These are phyloP conservation scores for Lachnellula suecica DNA, from an alignment of 2,329 filamentous ascomycete species.

Conservation along the genomic window DNA sequence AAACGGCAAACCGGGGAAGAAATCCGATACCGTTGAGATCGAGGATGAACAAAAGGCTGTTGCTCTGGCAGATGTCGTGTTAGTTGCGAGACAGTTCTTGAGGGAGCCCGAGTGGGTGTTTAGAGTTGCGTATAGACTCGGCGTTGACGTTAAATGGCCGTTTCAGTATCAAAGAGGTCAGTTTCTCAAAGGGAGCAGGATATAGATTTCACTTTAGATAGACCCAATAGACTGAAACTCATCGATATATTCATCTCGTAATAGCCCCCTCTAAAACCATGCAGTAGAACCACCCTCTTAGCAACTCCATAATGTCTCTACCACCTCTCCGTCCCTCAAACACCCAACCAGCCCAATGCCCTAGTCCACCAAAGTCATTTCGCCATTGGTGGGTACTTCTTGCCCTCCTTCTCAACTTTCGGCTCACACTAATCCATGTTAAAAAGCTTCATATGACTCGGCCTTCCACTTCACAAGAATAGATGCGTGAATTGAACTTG, in stretches of 20 bases:
- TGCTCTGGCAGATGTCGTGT: slow-evolving; percentile 61
- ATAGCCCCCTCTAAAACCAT: neutral
- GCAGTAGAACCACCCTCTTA: neutral
- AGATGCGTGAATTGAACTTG: neutral
- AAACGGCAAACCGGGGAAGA: slow-evolving; percentile 36
- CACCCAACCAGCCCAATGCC: neutral
- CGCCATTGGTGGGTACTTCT: slow-evolving; percentile 53
- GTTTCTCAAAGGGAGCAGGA: slow-evolving; percentile 26
- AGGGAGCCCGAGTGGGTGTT: slow-evolving; percentile 80
- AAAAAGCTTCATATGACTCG: neutral
- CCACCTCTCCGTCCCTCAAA: neutral
- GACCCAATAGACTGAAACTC: neutral
- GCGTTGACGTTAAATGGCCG: slow-evolving; percentile 69
- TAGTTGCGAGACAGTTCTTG: slow-evolving; percentile 74
- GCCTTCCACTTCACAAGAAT: neutral
- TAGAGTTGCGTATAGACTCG: slow-evolving; percentile 69
- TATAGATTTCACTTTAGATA: slow-evolving; percentile 14
- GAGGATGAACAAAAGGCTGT: slow-evolving; percentile 36
- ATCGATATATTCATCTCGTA: neutral
- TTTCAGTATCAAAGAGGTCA: slow-evolving; percentile 23
- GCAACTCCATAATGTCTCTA: neutral
- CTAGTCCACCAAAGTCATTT: no score
- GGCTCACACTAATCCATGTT: slow-evolving; percentile 39
- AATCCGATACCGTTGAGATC: slow-evolving; percentile 42
- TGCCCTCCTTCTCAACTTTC: slow-evolving; percentile 49